Percentiles rank a stretch among this genome's conserved stretches.
phyloP scores from a whole-genome alignment of 306 rosid species.

The Purshia tridentata region DNA sequence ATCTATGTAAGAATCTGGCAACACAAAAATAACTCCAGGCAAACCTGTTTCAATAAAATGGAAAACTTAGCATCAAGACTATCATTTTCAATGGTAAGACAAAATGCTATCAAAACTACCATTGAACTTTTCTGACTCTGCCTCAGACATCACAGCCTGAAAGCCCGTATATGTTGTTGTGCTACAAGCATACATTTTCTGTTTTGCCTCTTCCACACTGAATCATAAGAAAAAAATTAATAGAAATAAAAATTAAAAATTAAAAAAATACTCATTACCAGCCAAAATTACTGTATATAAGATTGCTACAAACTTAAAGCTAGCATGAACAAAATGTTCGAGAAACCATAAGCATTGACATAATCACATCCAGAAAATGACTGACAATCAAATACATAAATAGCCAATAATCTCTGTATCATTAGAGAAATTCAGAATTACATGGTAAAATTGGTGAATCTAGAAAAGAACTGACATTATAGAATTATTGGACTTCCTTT shows the following conservation, averaged over 20 bases:
- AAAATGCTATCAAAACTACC: conserved; percentile 37
- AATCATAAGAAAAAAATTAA: too few relatives aligned
- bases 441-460: too few relatives aligned
- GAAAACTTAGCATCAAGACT: conserved; percentile 3
- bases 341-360: background rate
- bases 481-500: too few relatives aligned
- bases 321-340: background rate
- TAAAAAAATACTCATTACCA: background rate
- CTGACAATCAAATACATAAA: background rate
- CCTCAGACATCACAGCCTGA: conserved; percentile 77
- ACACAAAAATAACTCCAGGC: conserved; percentile 73
- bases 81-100: conserved; percentile 5
- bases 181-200: conserved; percentile 85
- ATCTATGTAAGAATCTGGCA: conserved; percentile 84
- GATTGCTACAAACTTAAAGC: background rate
- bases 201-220: conserved; percentile 88
- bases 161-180: conserved; percentile 80
- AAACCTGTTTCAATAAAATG: conserved; percentile 40
- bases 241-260: background rate
- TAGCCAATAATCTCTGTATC: background rate
- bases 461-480: too few relatives aligned
- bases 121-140: conserved; percentile 76
- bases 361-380: background rate
- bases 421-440: too few relatives aligned
- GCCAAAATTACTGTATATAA: background rate